These are phyloP conservation scores for Pseudocercospora fuligena DNA, from an alignment of 2,329 filamentous ascomycete species.

Conservation along the genomic window DNA sequence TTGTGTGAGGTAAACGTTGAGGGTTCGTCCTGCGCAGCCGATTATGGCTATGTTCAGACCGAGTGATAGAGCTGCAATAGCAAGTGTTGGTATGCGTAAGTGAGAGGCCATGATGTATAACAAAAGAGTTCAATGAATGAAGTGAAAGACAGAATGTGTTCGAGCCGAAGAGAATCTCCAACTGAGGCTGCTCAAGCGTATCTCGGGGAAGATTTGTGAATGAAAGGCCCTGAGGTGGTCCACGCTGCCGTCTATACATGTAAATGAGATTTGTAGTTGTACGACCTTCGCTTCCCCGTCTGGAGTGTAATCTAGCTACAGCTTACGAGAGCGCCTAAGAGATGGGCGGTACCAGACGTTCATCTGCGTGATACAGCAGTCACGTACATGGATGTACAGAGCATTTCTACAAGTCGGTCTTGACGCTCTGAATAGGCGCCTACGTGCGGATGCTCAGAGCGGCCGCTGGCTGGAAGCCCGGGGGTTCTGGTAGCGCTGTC, in stretches of 20 bases:
- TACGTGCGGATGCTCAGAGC: not conserved
- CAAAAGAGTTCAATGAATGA: not conserved
- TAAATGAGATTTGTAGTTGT: not conserved
- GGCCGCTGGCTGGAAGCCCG: not conserved
- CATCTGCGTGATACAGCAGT: constrained; percentile 3
- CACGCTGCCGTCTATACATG: not conserved
- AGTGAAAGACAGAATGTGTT: too few species aligned
- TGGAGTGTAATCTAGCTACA: not conserved
- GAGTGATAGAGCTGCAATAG: constrained; percentile 38
- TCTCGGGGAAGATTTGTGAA: too few species aligned
- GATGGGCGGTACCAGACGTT: not conserved
- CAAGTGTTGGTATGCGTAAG: constrained; percentile 34
- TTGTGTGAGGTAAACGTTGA: constrained; percentile 50
- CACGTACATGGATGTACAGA: constrained; percentile 7
- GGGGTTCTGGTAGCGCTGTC: not conserved
- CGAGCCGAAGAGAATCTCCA: too few species aligned
- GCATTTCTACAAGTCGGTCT: not conserved
- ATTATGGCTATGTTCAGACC: constrained; percentile 49
- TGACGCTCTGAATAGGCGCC: not conserved
- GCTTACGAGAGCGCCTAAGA: not conserved
- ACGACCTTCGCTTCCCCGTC: not conserved
- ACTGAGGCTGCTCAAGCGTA: too few species aligned
- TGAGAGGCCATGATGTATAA: constrained; percentile 22
- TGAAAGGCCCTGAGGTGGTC: too few species aligned
- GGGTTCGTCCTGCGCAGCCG: constrained; percentile 49